These are phyloP conservation scores for Neurospora sp. DNA, from an alignment of 495 filamentous ascomycete species.

Conservation along the genomic window DNA sequence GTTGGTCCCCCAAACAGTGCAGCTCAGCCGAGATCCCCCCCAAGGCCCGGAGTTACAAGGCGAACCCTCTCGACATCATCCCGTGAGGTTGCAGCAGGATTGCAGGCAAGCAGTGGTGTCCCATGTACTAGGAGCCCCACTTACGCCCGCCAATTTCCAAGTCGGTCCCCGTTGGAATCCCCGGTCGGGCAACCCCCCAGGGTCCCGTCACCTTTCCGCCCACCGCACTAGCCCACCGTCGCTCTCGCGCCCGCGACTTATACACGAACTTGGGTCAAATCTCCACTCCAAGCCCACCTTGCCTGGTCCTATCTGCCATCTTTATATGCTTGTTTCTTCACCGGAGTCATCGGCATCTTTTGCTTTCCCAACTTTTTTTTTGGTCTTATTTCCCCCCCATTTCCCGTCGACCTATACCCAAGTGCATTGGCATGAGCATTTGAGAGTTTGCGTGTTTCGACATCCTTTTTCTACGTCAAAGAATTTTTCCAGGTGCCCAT, in stretches of 20 bases:
- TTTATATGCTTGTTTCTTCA: conserved; percentile 3
- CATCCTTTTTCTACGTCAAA: neutral
- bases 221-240: neutral
- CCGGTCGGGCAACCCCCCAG: neutral
- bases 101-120: neutral
- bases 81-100: neutral
- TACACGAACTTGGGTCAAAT: conserved; percentile 10
- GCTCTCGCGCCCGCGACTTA: conserved; percentile 10
- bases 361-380: conserved; percentile 10
- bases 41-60: neutral
- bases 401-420: neutral
- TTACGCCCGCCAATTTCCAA: neutral
- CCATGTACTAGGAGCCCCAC: neutral
- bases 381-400: conserved; percentile 6
- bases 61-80: neutral
- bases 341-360: conserved; percentile 18
- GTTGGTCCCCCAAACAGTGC: neutral
- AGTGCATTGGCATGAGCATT: neutral
- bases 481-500: neutral
- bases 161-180: neutral
- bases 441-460: neutral
- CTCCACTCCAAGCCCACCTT: conserved; percentile 28
- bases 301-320: conserved; percentile 1
- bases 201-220: neutral
- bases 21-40: neutral